Conservation (phyloP, 106 monocot species). For the Dioscorea zingiberensis region DNA sequence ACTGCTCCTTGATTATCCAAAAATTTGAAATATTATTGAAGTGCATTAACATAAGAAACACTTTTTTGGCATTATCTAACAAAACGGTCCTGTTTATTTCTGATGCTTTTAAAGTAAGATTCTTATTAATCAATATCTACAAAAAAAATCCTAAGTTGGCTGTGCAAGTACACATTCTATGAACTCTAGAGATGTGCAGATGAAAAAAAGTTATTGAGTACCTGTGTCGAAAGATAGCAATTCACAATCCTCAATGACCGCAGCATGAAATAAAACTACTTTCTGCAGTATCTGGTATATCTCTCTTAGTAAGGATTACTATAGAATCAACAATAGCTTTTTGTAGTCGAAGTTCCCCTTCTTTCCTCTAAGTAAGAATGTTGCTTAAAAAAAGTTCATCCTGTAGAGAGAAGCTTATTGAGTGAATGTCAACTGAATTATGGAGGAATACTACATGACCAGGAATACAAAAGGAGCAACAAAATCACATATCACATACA, state of each 20-base stretch:
- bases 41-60: too few species aligned
- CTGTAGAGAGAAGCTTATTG: conserved; percentile 29
- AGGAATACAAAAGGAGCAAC: not conserved
- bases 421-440: too few species aligned
- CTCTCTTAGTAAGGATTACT: conserved; percentile 88
- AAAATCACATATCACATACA: conserved; percentile 42
- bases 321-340: conserved; percentile 98
- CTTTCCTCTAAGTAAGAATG: conserved; percentile 92
- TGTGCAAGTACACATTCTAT: too few species aligned
- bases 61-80: too few species aligned
- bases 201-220: conserved; percentile 8
- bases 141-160: too few species aligned
- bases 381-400: conserved; percentile 99
- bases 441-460: too few species aligned
- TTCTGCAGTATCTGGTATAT: conserved; percentile 99
- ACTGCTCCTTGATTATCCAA: too few species aligned
- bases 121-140: too few species aligned
- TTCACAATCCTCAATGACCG: conserved; percentile 99
- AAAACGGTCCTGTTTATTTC: too few species aligned
- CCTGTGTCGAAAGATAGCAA: conserved; percentile 98
- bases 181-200: too few species aligned
- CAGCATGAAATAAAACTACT: conserved; percentile 90
- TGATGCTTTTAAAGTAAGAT: too few species aligned
- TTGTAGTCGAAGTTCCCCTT: conserved; percentile 99
- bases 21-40: too few species aligned